These are phyloP conservation scores for Kwoniella dendrophila DNA, from an alignment of 768 basidiomycete species.

Conservation along the genomic window DNA sequence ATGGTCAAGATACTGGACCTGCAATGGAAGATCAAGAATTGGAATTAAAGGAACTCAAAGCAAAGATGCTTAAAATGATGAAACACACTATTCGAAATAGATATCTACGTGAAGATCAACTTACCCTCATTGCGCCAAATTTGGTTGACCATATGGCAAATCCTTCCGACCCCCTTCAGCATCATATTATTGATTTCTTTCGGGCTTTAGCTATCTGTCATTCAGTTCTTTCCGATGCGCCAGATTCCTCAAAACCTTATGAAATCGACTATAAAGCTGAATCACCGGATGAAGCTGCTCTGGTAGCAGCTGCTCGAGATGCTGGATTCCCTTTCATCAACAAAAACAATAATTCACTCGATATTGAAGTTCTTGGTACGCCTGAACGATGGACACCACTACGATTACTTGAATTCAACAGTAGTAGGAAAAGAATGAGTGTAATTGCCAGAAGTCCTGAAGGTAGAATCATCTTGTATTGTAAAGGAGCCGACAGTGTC, in stretches of 20 bases:
- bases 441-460: constrained; percentile 83
- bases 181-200: constrained; percentile 79
- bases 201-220: constrained; percentile 94
- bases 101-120: constrained; percentile 74
- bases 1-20: constrained; percentile 65
- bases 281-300: constrained; percentile 90
- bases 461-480: constrained; percentile 78
- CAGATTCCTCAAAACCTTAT: constrained; percentile 68
- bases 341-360: constrained; percentile 71
- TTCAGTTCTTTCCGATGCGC: constrained; percentile 74
- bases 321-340: constrained; percentile 87
- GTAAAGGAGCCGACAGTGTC: constrained; percentile 97
- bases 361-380: constrained; percentile 91
- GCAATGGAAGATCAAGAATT: constrained; percentile 72
- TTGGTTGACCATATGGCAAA: constrained; percentile 77
- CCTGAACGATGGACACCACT: constrained; percentile 77
- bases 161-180: constrained; percentile 63
- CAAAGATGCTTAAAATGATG: constrained; percentile 75
- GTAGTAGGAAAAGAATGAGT: constrained; percentile 92
- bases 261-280: constrained; percentile 89
- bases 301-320: constrained; percentile 88
- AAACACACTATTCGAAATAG: constrained; percentile 83
- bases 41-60: constrained; percentile 68
- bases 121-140: constrained; percentile 85
- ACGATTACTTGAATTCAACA: constrained; percentile 89